Evolutionary conservation across 2,329 filamentous ascomycete species (phyloP), one percentile per base, ranked within the genome.

Genomic region (Cercospora sp.): DNA sequence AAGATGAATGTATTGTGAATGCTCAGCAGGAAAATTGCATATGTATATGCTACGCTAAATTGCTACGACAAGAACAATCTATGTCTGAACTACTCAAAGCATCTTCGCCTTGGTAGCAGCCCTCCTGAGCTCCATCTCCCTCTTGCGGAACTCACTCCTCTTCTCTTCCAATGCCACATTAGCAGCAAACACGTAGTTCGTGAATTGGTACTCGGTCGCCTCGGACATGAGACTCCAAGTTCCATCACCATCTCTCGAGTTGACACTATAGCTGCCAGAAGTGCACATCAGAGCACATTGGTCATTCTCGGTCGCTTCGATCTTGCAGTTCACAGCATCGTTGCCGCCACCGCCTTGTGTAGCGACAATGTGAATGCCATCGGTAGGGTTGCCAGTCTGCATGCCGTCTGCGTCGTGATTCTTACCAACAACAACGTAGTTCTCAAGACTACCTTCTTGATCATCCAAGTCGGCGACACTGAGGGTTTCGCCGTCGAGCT

Each of bases 401-500:
- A 63, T 55, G n/a, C 61, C 61, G 31, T 53, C 61, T 63, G 23
- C 61, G 30, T 63, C 61, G 30, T 53, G 61, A 12, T 63, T 63
- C 20, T 63, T 63, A 20, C 61, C 61, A 5, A 63, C 61, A 8
- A 63, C 20, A 18, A 63, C 18, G 9, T 63, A 63, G 30, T 63
- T 63, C 31, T 63, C 61, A n/a, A 63, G 30, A 7, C 12, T 23
- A 28, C 61, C 61, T 12, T 63, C 48, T 18, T 30, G 16, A 30
- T 55, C 53, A n/a, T 53, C 45, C 26, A 63, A 13, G 45, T 63
- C 45, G 18, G 60, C 45, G n/a, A 63, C 30, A 6, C 60, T 30
- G 4, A 63, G 42, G 0, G 26, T 63, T 12, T 63, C 3, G 28
- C 20, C 42, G 5, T 63, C 42, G 30, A 63, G 26, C 3, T 33